A percentile compares a stretch with the other conserved stretches of the same genome.
phyloP scores from a whole-genome alignment of 83 land plant genomes.

The Diphasiastrum complanatum region DNA sequence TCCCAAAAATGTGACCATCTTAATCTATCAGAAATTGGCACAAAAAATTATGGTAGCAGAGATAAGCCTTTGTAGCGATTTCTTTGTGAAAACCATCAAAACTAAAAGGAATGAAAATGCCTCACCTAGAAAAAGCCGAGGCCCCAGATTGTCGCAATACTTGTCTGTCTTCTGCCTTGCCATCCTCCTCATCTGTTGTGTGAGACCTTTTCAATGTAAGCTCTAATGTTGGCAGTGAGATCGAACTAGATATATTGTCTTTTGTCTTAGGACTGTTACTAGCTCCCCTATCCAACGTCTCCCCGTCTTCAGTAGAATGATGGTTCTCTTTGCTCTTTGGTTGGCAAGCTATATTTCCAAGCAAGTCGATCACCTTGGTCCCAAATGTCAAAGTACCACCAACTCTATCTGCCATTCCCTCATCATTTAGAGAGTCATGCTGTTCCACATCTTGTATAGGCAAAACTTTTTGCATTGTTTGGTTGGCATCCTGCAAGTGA shows the following conservation, averaged over 20 bases:
- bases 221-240: conserved; percentile 49
- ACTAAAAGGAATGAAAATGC: neutral
- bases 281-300: conserved; percentile 19
- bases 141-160: conserved; percentile 55
- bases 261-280: conserved; percentile 33
- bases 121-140: conserved; percentile 86
- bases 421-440: conserved; percentile 18
- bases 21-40: no score
- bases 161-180: conserved; percentile 43
- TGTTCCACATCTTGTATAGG: no score
- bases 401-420: conserved; percentile 6
- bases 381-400: conserved; percentile 15
- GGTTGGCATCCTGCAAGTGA: neutral
- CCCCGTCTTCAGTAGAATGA: conserved; percentile 20
- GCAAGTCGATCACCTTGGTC: conserved; percentile 38
- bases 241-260: conserved; percentile 23
- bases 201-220: conserved; percentile 53
- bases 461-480: no score
- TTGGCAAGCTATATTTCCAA: conserved; percentile 30
- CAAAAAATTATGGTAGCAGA: neutral
- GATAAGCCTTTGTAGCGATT: neutral
- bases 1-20: no score
- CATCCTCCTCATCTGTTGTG: conserved; percentile 26
- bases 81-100: neutral
- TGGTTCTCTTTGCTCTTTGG: conserved; percentile 20